phyloP scores from a whole-genome alignment of 2,329 filamentous ascomycete genomes.

The Colletotrichum abscissum region DNA sequence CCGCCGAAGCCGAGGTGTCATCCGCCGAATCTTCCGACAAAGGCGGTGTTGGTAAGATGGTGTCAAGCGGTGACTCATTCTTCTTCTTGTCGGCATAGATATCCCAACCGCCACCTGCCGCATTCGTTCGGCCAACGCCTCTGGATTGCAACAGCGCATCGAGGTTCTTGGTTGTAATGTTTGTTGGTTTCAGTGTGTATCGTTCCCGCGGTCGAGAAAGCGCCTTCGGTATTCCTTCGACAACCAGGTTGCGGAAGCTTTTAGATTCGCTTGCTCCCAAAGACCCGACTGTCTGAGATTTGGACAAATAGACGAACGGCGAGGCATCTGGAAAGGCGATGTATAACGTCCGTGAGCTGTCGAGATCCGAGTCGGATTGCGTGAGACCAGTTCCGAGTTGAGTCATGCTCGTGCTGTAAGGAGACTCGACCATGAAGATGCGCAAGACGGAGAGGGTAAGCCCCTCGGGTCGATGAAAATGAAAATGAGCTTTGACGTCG shows the following conservation, averaged over 20 bases:
- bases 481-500: conserved; percentile 86
- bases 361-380: conserved; percentile 57
- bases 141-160: conserved; percentile 75
- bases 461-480: conserved; percentile 76
- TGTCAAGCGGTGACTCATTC: conserved; percentile 66
- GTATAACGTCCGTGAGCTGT: conserved; percentile 78
- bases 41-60: conserved; percentile 59
- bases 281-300: conserved; percentile 56
- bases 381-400: conserved; percentile 46
- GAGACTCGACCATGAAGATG: conserved; percentile 83
- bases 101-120: conserved; percentile 81
- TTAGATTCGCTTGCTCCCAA: conserved; percentile 63
- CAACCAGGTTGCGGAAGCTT: conserved; percentile 76
- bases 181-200: conserved; percentile 76
- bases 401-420: conserved; percentile 71
- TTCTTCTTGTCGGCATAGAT: conserved; percentile 76
- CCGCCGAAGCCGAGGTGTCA: conserved; percentile 31
- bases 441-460: conserved; percentile 81
- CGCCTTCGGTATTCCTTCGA: conserved; percentile 85
- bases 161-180: conserved; percentile 77
- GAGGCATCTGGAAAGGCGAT: conserved; percentile 85
- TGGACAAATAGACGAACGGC: conserved; percentile 77
- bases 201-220: conserved; percentile 80
- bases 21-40: conserved; percentile 50
- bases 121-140: conserved; percentile 76